Evolutionary conservation across 2,329 filamentous ascomycete genomes (phyloP), one percentile per base, ranked within the genome.

Genomic region (Aspergillus intermedius): DNA sequence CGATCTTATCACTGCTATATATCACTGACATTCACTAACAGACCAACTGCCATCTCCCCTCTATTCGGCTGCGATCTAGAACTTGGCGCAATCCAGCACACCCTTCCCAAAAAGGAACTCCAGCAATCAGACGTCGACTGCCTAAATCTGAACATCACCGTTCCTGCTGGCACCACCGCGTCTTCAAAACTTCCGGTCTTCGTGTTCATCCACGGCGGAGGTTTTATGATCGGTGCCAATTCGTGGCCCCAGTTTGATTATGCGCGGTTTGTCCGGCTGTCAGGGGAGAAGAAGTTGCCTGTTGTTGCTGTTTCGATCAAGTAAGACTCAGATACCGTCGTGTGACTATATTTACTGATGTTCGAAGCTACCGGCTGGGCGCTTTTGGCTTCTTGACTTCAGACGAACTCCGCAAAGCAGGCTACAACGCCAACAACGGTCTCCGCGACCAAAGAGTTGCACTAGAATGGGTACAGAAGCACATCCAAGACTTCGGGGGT

Each of bases 171-270:
- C 35, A 59, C 42, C 8, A 59, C 51, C 1, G 44, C 30, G 0
- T 47, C 55, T 4, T 59, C 62, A 10, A 69, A 68, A 5, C 61
- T 79, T 2, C 78, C 77, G 0, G 76, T 80, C 0, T 66, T 79
- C 35, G 68, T 77, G 1, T 78, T 77, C 52, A 69, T 81, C 4
- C 77, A 80, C 50, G 78, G 78, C 0, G 77, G 78, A 9, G 77
- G 74, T 0, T 74, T 77, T 44, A 61, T 64, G 2, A 66, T 74
- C 2, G 78, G 77, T 2, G 74, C 74, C 3, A 76, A 72, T 39
- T 77, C 70, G 40, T 80, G 75, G 68, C 77, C 77, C 1, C 74
- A 79, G 34, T 78, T 76, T 53, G 73, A 79, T 51, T 61, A 73
- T 17, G 61, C 62, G 4, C 60, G 69, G 1, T 51, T 81, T 4